Conservation (phyloP, 1,284 basidiomycete species). For the Prillingera fragicola region DNA sequence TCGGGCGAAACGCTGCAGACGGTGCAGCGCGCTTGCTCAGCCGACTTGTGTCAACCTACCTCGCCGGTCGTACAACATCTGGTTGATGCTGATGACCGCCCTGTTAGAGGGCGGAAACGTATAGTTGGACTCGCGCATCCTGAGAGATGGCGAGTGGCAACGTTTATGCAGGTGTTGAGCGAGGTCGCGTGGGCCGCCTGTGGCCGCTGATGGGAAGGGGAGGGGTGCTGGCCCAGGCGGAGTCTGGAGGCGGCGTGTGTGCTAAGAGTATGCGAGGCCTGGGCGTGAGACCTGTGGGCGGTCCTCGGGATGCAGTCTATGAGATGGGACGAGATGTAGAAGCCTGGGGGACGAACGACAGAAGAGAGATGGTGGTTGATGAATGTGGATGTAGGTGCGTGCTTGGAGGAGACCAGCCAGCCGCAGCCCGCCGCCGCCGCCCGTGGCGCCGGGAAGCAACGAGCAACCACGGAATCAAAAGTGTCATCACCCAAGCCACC, state of each 20-base stretch:
- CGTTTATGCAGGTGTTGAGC: no score
- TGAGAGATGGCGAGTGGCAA: neutral
- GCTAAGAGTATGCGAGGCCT: neutral
- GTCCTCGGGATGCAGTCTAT: neutral
- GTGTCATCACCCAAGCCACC: neutral
- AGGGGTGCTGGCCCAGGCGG: neutral
- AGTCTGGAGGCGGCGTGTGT: neutral
- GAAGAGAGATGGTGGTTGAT: no score
- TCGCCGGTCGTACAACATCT: slow-evolving; percentile 90
- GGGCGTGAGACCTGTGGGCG: no score
- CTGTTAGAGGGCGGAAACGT: slow-evolving; percentile 91
- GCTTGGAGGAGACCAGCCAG: no score
- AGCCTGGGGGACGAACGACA: no score
- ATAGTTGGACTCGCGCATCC: slow-evolving; percentile 95
- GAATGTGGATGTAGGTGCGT: no score
- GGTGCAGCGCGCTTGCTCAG: slow-evolving; percentile 4
- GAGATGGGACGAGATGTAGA: no score
- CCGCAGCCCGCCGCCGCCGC: no score
- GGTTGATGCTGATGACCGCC: slow-evolving; percentile 90
- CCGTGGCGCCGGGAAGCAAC: no score
- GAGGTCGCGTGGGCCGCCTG: no score
- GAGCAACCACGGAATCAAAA: neutral
- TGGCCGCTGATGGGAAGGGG: no score
- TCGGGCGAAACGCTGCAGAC: neutral
- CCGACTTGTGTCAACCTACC: slow-evolving; percentile 56